Evolutionary conservation across 768 basidiomycete species (phyloP).

Genomic region (Glaciozyma martinii): DNA sequence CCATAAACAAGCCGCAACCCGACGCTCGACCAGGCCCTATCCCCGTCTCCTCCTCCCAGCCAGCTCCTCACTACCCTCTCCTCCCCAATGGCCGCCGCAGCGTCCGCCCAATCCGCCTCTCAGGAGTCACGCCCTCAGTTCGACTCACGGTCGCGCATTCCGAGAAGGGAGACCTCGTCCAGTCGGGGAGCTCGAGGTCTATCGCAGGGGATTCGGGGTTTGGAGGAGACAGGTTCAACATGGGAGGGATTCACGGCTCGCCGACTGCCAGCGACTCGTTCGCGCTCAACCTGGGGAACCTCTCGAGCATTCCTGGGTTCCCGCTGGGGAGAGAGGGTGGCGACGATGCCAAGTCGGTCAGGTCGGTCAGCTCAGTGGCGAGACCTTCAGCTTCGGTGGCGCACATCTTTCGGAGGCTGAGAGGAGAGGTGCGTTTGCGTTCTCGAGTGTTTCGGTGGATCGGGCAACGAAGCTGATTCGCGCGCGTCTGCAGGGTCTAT

Average conservation of each 20-base stretch:
- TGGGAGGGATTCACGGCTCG: not conserved
- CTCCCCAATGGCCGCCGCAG: not conserved
- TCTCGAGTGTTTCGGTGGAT: not conserved
- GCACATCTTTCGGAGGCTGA: slow-evolving; percentile 10
- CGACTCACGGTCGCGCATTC: slow-evolving; percentile 16
- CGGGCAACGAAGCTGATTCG: not conserved
- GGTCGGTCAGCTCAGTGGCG: slow-evolving; percentile 7
- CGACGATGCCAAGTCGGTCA: slow-evolving; percentile 10
- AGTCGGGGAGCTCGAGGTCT: slow-evolving; percentile 9
- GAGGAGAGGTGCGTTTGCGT: slow-evolving; percentile 13
- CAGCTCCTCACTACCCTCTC: not conserved
- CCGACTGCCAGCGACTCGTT: not conserved
- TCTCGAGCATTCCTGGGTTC: slow-evolving; percentile 18
- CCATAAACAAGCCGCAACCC: too few species aligned
- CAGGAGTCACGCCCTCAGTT: slow-evolving; percentile 10
- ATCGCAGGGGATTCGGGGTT: not conserved
- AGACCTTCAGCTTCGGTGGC: not conserved
- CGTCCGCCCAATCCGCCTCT: slow-evolving; percentile 11
- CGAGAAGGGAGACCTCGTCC: slow-evolving; percentile 8
- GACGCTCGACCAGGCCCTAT: not conserved
- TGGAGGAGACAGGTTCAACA: not conserved
- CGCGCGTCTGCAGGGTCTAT: slow-evolving; percentile 49
- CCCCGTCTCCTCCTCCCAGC: not conserved
- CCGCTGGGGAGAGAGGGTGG: not conserved
- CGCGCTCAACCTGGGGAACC: slow-evolving; percentile 8